Evolutionary conservation across 176 grass and related monocot genomes (phyloP).

Genomic region (Cymbopogon citratus): DNA sequence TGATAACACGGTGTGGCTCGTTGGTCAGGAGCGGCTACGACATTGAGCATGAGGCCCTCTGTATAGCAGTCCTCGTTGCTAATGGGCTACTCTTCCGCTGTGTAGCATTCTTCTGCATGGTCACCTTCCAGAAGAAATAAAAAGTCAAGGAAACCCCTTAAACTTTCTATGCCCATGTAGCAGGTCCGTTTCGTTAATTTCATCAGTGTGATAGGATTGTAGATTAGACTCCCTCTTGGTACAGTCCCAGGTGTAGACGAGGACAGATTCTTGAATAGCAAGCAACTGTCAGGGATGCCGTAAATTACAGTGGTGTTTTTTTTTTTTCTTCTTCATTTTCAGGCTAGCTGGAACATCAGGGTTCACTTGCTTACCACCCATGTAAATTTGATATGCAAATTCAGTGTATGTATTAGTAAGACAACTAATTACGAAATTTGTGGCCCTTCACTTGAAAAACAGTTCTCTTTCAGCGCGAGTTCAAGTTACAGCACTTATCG

Average conservation of each 20-base stretch:
- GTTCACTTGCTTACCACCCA: not conserved
- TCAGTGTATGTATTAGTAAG: not conserved
- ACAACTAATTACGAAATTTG: not conserved
- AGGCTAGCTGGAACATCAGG: conserved; percentile 11
- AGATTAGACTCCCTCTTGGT: conserved; percentile 16
- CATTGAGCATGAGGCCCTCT: conserved; percentile 44
- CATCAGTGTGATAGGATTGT: conserved; percentile 33
- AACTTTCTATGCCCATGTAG: not conserved
- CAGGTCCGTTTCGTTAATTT: not conserved
- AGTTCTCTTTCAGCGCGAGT: not conserved
- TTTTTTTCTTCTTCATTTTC: not conserved
- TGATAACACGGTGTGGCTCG: conserved; percentile 57
- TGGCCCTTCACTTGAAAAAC: not conserved
- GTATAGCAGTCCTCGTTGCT: conserved; percentile 40
- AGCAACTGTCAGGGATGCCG: conserved; percentile 22
- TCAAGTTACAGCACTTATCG: not conserved
- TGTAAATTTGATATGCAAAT: conserved; percentile 22
- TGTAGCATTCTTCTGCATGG: conserved; percentile 69
- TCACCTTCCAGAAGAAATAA: conserved; percentile 56
- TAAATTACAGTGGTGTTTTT: conserved; percentile 3
- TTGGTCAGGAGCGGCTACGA: conserved; percentile 53
- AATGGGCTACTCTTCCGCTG: conserved; percentile 59
- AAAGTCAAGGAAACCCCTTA: not conserved
- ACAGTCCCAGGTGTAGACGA: conserved; percentile 24
- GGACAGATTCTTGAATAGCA: conserved; percentile 22